phyloP scores from a whole-genome alignment of 495 filamentous ascomycete species.

The Aspergillus ostianus region DNA sequence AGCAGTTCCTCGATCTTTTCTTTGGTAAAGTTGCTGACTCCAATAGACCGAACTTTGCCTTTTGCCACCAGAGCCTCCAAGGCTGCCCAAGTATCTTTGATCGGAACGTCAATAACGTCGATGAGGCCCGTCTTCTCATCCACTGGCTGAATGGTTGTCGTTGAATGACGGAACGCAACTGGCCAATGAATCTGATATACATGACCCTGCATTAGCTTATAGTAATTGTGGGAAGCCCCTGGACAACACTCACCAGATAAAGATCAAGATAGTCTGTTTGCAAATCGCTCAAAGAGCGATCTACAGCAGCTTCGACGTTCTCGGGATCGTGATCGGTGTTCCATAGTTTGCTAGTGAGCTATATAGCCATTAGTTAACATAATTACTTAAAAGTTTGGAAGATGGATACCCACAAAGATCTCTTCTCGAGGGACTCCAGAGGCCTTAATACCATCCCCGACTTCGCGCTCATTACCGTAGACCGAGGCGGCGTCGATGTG shows the following conservation, averaged over 20 bases:
- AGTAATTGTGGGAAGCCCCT: no score
- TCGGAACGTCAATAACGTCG: conserved; percentile 30
- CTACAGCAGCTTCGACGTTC: conserved; percentile 57
- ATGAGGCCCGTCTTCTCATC: conserved; percentile 27
- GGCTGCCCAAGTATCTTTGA: conserved; percentile 63
- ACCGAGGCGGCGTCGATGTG: conserved; percentile 76
- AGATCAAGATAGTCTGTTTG: conserved; percentile 74
- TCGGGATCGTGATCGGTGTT: conserved; percentile 47
- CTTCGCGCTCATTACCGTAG: conserved; percentile 70
- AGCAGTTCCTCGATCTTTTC: conserved; percentile 61
- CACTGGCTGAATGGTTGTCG: conserved; percentile 38
- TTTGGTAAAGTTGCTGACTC: conserved; percentile 70
- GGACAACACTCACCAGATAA: conserved; percentile 43
- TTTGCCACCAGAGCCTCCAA: conserved; percentile 65
- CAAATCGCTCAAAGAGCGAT: conserved; percentile 65
- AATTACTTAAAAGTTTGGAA: not conserved
- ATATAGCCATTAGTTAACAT: not conserved
- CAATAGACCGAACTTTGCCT: conserved; percentile 69
- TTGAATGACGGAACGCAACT: conserved; percentile 57
- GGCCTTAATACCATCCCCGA: conserved; percentile 63
- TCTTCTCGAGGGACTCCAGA: conserved; percentile 56
- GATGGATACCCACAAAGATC: conserved; percentile 47
- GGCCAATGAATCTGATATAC: conserved; percentile 20
- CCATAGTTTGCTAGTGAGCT: conserved; percentile 36
- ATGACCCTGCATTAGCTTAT: not conserved